Evolutionary conservation across 371 early-diverging fungal species (phyloP), one percentile per base, ranked within the genome.

Genomic region (Gilbertella persicaria): DNA sequence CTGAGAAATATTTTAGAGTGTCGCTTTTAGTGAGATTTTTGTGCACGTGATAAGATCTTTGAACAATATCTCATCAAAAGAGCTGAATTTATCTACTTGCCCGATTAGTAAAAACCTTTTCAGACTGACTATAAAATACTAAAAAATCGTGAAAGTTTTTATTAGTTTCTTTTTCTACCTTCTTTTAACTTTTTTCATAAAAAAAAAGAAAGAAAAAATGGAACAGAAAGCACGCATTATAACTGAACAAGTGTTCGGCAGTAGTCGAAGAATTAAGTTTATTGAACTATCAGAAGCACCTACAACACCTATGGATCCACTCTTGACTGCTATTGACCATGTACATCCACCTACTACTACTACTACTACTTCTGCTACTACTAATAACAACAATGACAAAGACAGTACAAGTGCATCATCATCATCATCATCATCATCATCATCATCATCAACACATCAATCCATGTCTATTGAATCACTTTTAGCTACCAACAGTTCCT

Each of bases 221-320:
- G 60, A 60, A 45, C 50, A 54, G 21, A 48, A 55, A 44, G 65
- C 77, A 21, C 77, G 60, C 41, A 60, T 76, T n/a, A 61, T 73
- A 24, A 67, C 73, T 25, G 65, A 71, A 41, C 68, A 68, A 51
- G 66, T 68, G 5, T 76, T 66, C 43, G 77, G 77, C 17, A 68
- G 67, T 21, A 73, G 73, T 52, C 60, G 66, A 64, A 65, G 60
- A 29, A 56, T 76, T 14, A 72, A 72, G 38, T 65, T 75, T 25
- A 69, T 75, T 50, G 69, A 67, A n/a, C 29, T 69, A 24, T 26
- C 54, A 12, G 33, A 51, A n/a, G 10, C 40, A 39, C 20, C 48
- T 36, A 35, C 40, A 33, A 25, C 55, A 13, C 51, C 59, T 29
- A 62, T 56, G 50, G 61, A 60, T 20, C 44, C 48, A 24, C 54